Evolutionary conservation across 2,329 filamentous ascomycete species (phyloP).

Genomic region (Macrophomina tecta): DNA sequence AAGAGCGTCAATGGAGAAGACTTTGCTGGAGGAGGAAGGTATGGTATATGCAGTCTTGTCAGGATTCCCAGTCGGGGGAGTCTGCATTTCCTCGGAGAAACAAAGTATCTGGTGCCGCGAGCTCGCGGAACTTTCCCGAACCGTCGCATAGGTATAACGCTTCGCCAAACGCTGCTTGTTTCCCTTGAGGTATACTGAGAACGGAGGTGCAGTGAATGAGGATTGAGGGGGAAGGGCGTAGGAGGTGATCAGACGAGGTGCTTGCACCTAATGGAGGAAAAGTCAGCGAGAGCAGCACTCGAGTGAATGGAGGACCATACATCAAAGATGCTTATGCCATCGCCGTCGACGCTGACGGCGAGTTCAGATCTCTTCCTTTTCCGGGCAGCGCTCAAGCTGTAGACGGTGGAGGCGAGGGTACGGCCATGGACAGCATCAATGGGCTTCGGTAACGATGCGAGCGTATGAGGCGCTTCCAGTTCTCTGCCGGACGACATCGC

Average conservation of each 20-base stretch:
- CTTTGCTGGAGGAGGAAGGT: slow-evolving; percentile 33
- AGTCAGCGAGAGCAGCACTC: slow-evolving; percentile 31
- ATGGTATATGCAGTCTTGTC: slow-evolving; percentile 41
- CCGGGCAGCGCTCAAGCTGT: slow-evolving; percentile 60
- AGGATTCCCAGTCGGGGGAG: slow-evolving; percentile 41
- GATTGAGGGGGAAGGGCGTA: slow-evolving; percentile 67
- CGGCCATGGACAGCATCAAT: slow-evolving; percentile 51
- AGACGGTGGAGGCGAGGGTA: slow-evolving; percentile 54
- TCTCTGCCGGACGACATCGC: slow-evolving; percentile 44
- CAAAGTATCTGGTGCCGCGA: slow-evolving; percentile 59
- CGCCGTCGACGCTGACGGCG: slow-evolving; percentile 64
- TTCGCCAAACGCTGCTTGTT: slow-evolving; percentile 50
- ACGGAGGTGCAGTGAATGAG: slow-evolving; percentile 62
- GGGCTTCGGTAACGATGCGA: slow-evolving; percentile 53
- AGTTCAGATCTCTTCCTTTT: slow-evolving; percentile 69
- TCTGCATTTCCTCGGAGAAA: slow-evolving; percentile 57
- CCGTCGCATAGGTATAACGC: slow-evolving; percentile 63
- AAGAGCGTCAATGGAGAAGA: slow-evolving; percentile 42
- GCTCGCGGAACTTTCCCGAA: slow-evolving; percentile 52
- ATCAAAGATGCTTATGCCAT: slow-evolving; percentile 68
- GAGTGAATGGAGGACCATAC: slow-evolving; percentile 44
- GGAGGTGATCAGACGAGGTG: slow-evolving; percentile 64
- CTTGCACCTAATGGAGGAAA: slow-evolving; percentile 58
- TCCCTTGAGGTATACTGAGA: slow-evolving; percentile 61
- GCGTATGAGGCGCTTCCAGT: slow-evolving; percentile 47